Conservation (phyloP, 345 rosid species). For the Arabidopsis suecica region DNA sequence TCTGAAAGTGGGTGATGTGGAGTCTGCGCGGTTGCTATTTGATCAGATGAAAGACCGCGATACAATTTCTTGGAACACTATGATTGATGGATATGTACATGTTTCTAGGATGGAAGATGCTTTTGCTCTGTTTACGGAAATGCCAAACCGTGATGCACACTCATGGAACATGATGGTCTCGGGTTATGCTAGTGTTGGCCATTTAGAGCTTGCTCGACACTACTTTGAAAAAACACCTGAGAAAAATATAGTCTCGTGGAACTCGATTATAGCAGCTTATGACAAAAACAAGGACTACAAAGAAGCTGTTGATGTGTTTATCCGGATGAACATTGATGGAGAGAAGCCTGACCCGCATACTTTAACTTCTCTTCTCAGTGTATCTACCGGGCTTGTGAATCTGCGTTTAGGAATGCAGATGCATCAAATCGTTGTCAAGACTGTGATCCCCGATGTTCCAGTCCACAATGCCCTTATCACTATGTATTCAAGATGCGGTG, state of each 20-base stretch:
- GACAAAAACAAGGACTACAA: conserved; percentile 58
- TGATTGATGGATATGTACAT: conserved; percentile 69
- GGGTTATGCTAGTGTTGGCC: conserved; percentile 60
- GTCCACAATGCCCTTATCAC: conserved; percentile 67
- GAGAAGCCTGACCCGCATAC: conserved; percentile 78
- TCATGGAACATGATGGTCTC: conserved; percentile 73
- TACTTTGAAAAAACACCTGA: conserved; percentile 63
- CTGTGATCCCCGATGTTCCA: conserved; percentile 60
- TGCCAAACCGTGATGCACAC: conserved; percentile 60
- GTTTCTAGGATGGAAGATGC: conserved; percentile 63
- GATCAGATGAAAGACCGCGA: conserved; percentile 65
- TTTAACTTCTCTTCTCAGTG: conserved; percentile 65
- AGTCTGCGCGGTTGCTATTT: conserved; percentile 64
- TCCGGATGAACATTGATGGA: conserved; percentile 59
- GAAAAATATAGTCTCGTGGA: conserved; percentile 70
- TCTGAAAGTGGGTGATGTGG: conserved; percentile 60
- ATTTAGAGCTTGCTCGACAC: conserved; percentile 51
- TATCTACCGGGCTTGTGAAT: conserved; percentile 65
- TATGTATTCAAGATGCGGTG: conserved; percentile 76
- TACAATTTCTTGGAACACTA: conserved; percentile 77
- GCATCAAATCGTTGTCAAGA: conserved; percentile 65
- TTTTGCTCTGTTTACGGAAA: conserved; percentile 51
- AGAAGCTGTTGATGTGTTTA: conserved; percentile 62
- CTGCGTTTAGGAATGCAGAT: conserved; percentile 67
- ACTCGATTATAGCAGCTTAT: conserved; percentile 69